Evolutionary conservation across 129 eudicot genomes (phyloP).

Genomic region (Kitagawia praeruptora): DNA sequence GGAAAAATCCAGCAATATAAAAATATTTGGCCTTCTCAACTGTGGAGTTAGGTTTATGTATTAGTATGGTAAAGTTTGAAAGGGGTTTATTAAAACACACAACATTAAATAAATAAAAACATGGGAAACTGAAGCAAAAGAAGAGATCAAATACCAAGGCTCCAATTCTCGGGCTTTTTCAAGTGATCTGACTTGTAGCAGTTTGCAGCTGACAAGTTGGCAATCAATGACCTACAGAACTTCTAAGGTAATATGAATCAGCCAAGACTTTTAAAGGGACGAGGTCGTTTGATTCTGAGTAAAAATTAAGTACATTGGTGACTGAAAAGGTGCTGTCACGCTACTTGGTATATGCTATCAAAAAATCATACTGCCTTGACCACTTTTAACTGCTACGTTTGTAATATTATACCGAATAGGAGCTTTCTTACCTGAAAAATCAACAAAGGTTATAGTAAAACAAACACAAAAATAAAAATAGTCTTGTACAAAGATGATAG

Average conservation of each 20-base stretch:
- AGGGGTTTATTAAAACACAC: too few relatives aligned
- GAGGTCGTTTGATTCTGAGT: neutral
- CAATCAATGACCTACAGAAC: slow-evolving; percentile 61
- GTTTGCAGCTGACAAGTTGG: slow-evolving; percentile 91
- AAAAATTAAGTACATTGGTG: neutral
- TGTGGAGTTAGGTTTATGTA: slow-evolving; percentile 24
- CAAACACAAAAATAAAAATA: neutral
- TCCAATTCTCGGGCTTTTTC: slow-evolving; percentile 87
- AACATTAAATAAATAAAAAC: neutral
- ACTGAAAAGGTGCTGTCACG: neutral
- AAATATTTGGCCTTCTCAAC: too few relatives aligned
- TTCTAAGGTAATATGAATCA: neutral
- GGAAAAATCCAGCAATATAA: too few relatives aligned
- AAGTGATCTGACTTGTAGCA: slow-evolving; percentile 89
- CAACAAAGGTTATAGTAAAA: slow-evolving; percentile 1
- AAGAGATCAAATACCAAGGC: slow-evolving; percentile 44
- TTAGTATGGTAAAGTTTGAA: neutral
- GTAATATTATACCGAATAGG: slow-evolving; percentile 13
- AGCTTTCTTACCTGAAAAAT: slow-evolving; percentile 32
- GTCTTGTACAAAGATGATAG: neutral
- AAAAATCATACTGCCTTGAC: neutral
- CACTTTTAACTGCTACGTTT: neutral
- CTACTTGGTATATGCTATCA: neutral
- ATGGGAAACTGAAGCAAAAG: neutral
- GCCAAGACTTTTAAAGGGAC: neutral